A percentile compares a stretch with the other conserved stretches of the same genome.
Evolutionary conservation across 371 early-diverging fungal genomes (phyloP).

Genomic region (Lichtheimia hyalospora): DNA sequence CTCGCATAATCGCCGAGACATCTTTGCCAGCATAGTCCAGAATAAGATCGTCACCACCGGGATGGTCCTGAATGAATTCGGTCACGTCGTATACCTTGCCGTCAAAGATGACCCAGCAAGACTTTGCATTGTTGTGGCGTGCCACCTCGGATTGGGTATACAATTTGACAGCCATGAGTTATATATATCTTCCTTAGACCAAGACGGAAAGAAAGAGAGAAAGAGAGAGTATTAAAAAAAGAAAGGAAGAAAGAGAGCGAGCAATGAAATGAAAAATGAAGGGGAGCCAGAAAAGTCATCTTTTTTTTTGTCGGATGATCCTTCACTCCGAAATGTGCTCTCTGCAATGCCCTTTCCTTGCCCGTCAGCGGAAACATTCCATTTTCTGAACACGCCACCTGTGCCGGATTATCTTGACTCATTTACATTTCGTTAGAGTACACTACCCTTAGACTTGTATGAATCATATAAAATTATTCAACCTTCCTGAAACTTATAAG

Average conservation of each 20-base stretch:
- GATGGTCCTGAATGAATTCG: conserved; percentile 78
- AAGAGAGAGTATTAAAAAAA: conserved; percentile 1
- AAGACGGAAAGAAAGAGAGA: conserved; percentile 2
- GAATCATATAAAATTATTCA: no score
- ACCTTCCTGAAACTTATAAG: no score
- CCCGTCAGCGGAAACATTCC: no score
- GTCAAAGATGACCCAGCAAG: conserved; percentile 76
- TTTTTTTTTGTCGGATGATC: neutral
- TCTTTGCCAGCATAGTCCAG: conserved; percentile 78
- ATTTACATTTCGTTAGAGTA: no score
- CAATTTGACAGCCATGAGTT: conserved; percentile 7
- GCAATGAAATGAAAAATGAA: conserved; percentile 1
- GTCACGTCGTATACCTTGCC: conserved; percentile 87
- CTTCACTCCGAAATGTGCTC: neutral
- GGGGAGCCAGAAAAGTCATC: neutral
- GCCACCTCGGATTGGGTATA: conserved; percentile 66
- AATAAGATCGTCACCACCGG: conserved; percentile 79
- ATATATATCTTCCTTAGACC: neutral
- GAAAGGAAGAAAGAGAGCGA: neutral
- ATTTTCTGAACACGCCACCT: no score
- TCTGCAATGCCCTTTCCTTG: no score
- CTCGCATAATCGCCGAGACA: conserved; percentile 72
- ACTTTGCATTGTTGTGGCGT: conserved; percentile 61
- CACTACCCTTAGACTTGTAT: no score
- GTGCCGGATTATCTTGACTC: no score